Percentiles rank a stretch among this genome's conserved stretches.
phyloP scores from a whole-genome alignment of 371 early-diverging fungal species.

The Mucor piriformis region DNA sequence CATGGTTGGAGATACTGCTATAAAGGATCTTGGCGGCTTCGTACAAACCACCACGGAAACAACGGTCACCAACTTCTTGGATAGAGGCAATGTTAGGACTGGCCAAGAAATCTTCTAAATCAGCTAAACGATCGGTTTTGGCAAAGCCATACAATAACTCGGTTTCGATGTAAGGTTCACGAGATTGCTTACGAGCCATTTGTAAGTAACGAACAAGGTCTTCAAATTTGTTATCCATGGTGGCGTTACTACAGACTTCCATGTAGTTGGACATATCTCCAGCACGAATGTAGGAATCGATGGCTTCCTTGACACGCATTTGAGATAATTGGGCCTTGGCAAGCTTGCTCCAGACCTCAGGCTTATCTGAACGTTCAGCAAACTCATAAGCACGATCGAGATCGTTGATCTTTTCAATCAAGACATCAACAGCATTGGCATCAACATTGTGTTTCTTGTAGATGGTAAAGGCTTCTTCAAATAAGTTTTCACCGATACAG shows the following conservation, averaged over 20 bases:
- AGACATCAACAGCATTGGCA: conserved; percentile 84
- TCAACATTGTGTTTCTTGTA: conserved; percentile 92
- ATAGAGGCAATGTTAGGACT: conserved; percentile 93
- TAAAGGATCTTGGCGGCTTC: conserved; percentile 95
- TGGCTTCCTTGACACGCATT: conserved; percentile 90
- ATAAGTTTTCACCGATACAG: conserved; percentile 85
- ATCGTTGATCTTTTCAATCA: conserved; percentile 89
- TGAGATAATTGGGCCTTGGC: conserved; percentile 94
- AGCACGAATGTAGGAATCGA: conserved; percentile 95
- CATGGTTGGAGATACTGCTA: conserved; percentile 94
- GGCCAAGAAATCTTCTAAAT: conserved; percentile 91
- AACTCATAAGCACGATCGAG: conserved; percentile 95
- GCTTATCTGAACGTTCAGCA: conserved; percentile 87
- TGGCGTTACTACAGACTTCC: conserved; percentile 86
- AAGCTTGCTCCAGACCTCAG: conserved; percentile 93
- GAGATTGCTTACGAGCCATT: conserved; percentile 91
- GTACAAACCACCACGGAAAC: conserved; percentile 89
- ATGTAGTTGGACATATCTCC: conserved; percentile 88
- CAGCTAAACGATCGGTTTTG: conserved; percentile 88
- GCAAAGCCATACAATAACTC: conserved; percentile 94
- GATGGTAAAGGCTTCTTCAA: conserved; percentile 95
- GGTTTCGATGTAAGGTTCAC: conserved; percentile 92
- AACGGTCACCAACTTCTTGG: conserved; percentile 93
- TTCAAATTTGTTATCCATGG: conserved; percentile 84
- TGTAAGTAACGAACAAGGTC: conserved; percentile 91